phyloP scores from a whole-genome alignment of 257 asterid genomes.

The Solanum commersonii region DNA sequence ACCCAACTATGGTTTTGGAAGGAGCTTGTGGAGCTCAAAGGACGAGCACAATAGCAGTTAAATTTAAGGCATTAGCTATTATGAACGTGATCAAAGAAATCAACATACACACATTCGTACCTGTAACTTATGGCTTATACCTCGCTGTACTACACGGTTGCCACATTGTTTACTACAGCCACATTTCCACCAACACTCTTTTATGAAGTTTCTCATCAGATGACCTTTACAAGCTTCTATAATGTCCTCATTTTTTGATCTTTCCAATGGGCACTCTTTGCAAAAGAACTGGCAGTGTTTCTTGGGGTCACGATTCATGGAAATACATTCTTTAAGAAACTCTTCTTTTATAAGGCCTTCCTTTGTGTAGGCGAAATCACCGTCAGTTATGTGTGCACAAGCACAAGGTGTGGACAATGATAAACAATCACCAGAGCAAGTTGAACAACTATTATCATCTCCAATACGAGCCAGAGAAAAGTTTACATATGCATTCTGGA shows the following conservation, averaged over 20 bases:
- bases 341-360: constrained; percentile 79
- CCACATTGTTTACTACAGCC: constrained; percentile 85
- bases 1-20: background rate
- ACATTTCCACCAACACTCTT: constrained; percentile 95
- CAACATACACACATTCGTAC: constrained; percentile 17
- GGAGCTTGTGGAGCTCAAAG: background rate
- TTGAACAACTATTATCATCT: constrained; percentile 47
- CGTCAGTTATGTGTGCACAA: constrained; percentile 65
- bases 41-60: background rate
- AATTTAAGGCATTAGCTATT: background rate
- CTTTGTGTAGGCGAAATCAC: constrained; percentile 73
- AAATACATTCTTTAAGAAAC: constrained; percentile 58
- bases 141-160: constrained; percentile 94
- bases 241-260: constrained; percentile 46
- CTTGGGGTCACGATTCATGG: constrained; percentile 69
- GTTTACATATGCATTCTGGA: constrained; percentile 60
- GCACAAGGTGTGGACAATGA: constrained; percentile 56
- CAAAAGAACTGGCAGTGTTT: constrained; percentile 58
- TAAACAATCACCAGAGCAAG: constrained; percentile 74
- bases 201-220: constrained; percentile 66
- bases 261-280: constrained; percentile 77
- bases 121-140: constrained; percentile 69
- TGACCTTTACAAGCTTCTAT: constrained; percentile 89
- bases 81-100: background rate
- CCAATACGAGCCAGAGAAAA: constrained; percentile 67